phyloP scores from a whole-genome alignment of 192 early-diverging fungal genomes.

The Rhizophagus sp. region DNA sequence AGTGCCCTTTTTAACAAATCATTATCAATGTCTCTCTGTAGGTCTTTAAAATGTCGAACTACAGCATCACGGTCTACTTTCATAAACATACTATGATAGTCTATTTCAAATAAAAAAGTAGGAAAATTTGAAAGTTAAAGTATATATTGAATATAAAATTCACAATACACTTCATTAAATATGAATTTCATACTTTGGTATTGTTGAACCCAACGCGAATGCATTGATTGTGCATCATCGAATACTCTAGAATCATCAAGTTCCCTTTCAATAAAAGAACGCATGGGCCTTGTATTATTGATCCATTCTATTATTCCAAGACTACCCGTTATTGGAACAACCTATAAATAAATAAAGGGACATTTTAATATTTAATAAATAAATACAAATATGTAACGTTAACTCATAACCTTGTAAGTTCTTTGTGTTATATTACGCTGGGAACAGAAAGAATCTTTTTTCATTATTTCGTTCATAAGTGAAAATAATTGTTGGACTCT shows the following conservation, averaged over 20 bases:
- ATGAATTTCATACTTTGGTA: conserved; percentile 47
- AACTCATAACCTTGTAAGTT: conserved; percentile 65
- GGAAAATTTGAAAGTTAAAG: neutral
- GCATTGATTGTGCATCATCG: conserved; percentile 41
- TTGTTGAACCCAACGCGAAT: conserved; percentile 51
- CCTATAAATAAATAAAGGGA: neutral
- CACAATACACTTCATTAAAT: conserved; percentile 27
- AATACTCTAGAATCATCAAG: conserved; percentile 45
- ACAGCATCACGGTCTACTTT: conserved; percentile 52
- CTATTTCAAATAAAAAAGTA: conserved; percentile 33
- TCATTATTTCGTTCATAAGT: conserved; percentile 75
- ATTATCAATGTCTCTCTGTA: conserved; percentile 43
- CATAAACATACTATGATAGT: conserved; percentile 56
- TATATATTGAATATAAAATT: neutral
- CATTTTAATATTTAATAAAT: neutral
- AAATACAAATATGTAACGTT: neutral
- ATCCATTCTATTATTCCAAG: conserved; percentile 83
- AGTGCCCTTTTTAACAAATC: conserved; percentile 58
- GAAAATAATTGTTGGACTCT: conserved; percentile 75
- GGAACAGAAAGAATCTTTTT: conserved; percentile 51
- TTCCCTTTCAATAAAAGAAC: conserved; percentile 59
- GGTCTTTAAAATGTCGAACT: conserved; percentile 47
- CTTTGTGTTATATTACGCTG: conserved; percentile 57
- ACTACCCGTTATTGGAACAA: conserved; percentile 53
- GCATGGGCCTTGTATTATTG: conserved; percentile 66